phyloP scores from a whole-genome alignment of 106 monocot genomes.

The Platanthera guangdongensis region DNA sequence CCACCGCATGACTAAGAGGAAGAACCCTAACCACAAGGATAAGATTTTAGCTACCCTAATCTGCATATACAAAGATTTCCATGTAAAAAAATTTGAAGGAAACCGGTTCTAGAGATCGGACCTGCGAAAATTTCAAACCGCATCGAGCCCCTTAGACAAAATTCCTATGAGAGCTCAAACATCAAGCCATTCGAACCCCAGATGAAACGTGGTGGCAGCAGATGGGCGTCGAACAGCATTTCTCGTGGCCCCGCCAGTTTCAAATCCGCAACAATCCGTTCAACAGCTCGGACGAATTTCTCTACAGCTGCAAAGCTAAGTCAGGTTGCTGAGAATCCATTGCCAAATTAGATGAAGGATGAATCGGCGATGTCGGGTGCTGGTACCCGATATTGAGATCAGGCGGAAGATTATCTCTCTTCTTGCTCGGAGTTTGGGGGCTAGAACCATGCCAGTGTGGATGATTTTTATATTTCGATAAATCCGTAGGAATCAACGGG shows the following conservation, averaged over 20 bases:
- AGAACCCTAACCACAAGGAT: conserved; percentile 7
- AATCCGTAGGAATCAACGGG: too few relatives aligned
- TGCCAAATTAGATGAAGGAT: conserved; percentile 45
- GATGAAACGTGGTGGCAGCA: not conserved
- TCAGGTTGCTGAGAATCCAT: conserved; percentile 87
- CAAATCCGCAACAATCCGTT: not conserved
- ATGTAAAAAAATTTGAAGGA: conserved; percentile 6
- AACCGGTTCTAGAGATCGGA: not conserved
- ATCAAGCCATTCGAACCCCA: not conserved
- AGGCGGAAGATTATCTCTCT: conserved; percentile 46
- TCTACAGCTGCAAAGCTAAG: conserved; percentile 81
- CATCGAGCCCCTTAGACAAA: not conserved
- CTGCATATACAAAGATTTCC: conserved; percentile 18
- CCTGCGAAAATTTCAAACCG: not conserved
- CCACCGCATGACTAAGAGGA: not conserved
- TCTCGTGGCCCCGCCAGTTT: not conserved
- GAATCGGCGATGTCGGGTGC: conserved; percentile 54
- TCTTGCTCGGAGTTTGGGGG: conserved; percentile 29
- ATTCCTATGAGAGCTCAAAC: not conserved
- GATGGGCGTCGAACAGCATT: not conserved
- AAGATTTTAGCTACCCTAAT: conserved; percentile 10
- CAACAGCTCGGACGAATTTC: not conserved
- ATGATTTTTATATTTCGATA: conserved; percentile 25
- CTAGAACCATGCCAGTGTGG: conserved; percentile 46
- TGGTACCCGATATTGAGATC: conserved; percentile 77